Conservation (phyloP, 768 basidiomycete genomes). For the Macrolepiota albuminosa region DNA sequence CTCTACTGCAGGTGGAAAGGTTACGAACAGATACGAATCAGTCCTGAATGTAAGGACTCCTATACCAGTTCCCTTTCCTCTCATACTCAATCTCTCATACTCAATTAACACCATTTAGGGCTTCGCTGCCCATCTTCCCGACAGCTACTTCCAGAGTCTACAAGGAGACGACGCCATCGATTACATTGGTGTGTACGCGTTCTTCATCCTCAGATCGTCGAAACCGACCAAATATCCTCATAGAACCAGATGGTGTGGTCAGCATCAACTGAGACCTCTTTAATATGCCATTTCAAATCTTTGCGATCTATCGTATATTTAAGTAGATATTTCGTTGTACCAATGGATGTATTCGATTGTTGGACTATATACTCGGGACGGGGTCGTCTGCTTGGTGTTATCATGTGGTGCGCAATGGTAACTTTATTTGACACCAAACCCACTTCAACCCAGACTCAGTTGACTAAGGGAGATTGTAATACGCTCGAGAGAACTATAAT, state of each 20-base stretch:
- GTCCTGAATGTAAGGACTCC: slow-evolving; percentile 31
- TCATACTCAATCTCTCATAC: not conserved
- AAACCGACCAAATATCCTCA: not conserved
- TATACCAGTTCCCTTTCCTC: not conserved
- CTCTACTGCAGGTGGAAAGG: slow-evolving; percentile 35
- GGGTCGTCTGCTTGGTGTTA: not conserved
- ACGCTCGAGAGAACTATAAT: not conserved
- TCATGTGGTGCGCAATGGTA: not conserved
- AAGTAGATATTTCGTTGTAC: slow-evolving; percentile 1
- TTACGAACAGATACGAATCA: slow-evolving; percentile 33
- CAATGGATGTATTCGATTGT: not conserved
- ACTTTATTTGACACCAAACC: not conserved
- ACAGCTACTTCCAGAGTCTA: slow-evolving; percentile 26
- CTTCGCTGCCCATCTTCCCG: slow-evolving; percentile 25
- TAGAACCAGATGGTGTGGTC: slow-evolving; percentile 40
- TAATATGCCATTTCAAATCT: not conserved
- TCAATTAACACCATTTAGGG: slow-evolving; percentile 15
- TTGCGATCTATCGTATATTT: not conserved
- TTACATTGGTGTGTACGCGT: slow-evolving; percentile 38
- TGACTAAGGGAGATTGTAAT: too few species aligned
- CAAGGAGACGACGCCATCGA: slow-evolving; percentile 29
- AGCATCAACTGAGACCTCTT: slow-evolving; percentile 13
- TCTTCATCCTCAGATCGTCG: not conserved
- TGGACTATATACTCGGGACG: not conserved
- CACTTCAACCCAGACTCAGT: not conserved